Base-by-base conservation (phyloP, 306 rosid species). In the Argentina anserina region DNA sequence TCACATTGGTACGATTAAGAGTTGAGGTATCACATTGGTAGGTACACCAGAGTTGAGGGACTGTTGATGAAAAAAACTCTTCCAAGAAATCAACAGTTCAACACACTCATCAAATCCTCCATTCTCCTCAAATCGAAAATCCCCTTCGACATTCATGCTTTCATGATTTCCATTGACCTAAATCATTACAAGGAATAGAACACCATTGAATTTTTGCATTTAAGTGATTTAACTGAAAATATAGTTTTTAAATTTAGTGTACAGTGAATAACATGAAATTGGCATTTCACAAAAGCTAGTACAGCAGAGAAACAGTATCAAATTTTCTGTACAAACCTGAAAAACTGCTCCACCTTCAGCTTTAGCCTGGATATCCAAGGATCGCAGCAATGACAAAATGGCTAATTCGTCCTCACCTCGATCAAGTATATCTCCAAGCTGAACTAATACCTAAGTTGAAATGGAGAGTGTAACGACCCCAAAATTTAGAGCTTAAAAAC, bases 391-490 rank as follows among this genome's bases (percentile, higher is more conserved):
- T 61, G 99, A 94, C 71, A 94, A 70, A 84, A 91, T 94, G 18
- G 97, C 97, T 59, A 94, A 89, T 79, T 94, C 99, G 83, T 91
- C 96, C 69, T 91, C 95, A 62, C 99, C 99, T 77, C 97, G 89
- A 66, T 94, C 99, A 60, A 94, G 90, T 80, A 91, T 82, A 83
- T 94, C 99, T 65, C 99, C 99, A 53, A 94, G 91, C 82, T 94
- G 99, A 84, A 94, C 65, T 83, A 94, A 75, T 46, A 94, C 96
- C 99, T 94, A 81, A 10, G 29, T 46, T 42, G 58, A 9, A 72
- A 52, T 46, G 31, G 21, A 59, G n/a, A n/a, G n/a, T n/a, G n/a
- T n/a, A n/a, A n/a, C n/a, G n/a, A n/a, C n/a, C n/a, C n/a, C n/a
- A n/a, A n/a, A n/a, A n/a, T n/a, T n/a, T n/a, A n/a, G n/a, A n/a